phyloP scores from a whole-genome alignment of 768 basidiomycete species.

The Sistotremastrum niveocremeum region DNA sequence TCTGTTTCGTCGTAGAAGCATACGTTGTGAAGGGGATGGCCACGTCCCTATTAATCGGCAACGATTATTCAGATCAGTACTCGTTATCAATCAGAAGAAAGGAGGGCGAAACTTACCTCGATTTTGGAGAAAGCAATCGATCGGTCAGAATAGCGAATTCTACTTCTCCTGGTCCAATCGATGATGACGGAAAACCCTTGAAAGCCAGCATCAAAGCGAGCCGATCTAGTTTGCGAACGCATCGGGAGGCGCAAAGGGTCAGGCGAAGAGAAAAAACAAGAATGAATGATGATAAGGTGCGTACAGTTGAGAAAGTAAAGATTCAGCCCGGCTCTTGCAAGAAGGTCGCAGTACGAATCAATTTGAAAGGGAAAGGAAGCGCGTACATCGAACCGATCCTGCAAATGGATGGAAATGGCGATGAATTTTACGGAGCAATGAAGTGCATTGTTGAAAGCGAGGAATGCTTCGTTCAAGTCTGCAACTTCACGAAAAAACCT shows the following conservation, averaged over 20 bases:
- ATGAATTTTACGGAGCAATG: slow-evolving; percentile 1
- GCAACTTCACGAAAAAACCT: slow-evolving; percentile 4
- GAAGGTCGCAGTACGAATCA: background rate
- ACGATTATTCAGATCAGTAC: slow-evolving; percentile 20
- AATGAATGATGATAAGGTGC: background rate
- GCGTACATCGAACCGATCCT: slow-evolving; percentile 1
- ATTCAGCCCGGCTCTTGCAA: slow-evolving; percentile 1
- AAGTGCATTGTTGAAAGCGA: slow-evolving; percentile 1
- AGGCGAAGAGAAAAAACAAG: too few relatives aligned
- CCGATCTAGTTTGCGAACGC: too few relatives aligned
- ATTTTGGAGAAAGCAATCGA: slow-evolving; percentile 8
- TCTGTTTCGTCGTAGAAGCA: slow-evolving; percentile 16
- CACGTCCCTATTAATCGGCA: slow-evolving; percentile 11
- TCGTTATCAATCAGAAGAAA: slow-evolving; percentile 15
- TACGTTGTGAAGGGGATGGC: slow-evolving; percentile 16
- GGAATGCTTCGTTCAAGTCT: slow-evolving; percentile 1
- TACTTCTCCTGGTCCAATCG: too few relatives aligned
- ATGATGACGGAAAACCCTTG: slow-evolving; percentile 1
- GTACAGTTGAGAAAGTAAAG: background rate
- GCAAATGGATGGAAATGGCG: background rate
- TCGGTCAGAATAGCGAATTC: too few relatives aligned
- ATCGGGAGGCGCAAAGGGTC: too few relatives aligned
- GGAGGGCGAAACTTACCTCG: slow-evolving; percentile 3
- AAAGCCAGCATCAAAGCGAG: background rate
- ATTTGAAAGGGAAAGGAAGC: background rate